These are phyloP conservation scores for Epichloe gansuensis DNA, from an alignment of 2,329 filamentous ascomycete species.

Conservation along the genomic window DNA sequence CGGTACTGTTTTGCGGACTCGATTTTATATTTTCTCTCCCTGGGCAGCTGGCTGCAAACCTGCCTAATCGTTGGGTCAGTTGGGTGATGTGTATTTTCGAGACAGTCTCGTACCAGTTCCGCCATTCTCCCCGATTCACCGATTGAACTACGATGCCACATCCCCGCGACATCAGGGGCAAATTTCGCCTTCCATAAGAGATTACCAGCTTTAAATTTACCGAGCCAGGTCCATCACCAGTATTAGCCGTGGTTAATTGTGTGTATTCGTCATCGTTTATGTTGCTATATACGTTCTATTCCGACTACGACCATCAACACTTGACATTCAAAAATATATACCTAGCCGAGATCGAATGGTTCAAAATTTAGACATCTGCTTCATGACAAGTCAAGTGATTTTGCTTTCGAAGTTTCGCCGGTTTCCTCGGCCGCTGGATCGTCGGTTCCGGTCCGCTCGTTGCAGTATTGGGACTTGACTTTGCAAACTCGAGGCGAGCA, in stretches of 20 bases:
- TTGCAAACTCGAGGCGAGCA: conserved; percentile 3
- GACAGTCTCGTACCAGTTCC: neutral
- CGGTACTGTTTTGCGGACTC: conserved; percentile 50
- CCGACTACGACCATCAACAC: neutral
- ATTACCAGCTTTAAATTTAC: too few relatives aligned
- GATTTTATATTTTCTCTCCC: conserved; percentile 48
- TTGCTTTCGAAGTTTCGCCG: neutral
- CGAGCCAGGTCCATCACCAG: too few relatives aligned
- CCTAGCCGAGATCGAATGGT: conserved; percentile 1
- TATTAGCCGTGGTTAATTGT: too few relatives aligned
- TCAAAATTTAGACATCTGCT: neutral
- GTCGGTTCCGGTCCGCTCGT: neutral
- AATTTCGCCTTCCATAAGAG: too few relatives aligned
- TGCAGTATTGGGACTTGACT: neutral
- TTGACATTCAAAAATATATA: conserved; percentile 1
- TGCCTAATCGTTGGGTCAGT: neutral
- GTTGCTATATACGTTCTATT: neutral
- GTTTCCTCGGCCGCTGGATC: neutral
- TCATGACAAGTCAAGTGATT: neutral
- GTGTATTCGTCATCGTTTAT: neutral
- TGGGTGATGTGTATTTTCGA: neutral
- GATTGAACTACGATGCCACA: conserved; percentile 1
- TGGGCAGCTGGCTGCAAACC: too few relatives aligned
- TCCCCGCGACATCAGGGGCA: too few relatives aligned
- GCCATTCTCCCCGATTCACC: neutral